Conservation (phyloP, 2,329 filamentous ascomycete genomes). For the Pseudopithomyces maydicus region DNA sequence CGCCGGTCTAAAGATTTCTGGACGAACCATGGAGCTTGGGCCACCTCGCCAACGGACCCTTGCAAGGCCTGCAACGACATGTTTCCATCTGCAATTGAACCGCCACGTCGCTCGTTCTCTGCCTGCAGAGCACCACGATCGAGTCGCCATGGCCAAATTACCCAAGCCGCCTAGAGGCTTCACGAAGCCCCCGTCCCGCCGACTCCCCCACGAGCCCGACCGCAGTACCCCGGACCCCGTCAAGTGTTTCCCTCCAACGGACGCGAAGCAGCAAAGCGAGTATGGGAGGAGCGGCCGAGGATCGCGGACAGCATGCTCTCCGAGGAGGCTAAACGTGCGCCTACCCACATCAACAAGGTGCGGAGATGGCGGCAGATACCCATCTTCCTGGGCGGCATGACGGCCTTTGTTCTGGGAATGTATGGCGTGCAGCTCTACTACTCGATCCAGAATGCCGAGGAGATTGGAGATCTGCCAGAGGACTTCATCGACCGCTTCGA, state of each 20-base stretch:
- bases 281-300: slow-evolving; percentile 32
- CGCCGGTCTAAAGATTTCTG: slow-evolving; percentile 25
- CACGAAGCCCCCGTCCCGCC: slow-evolving; percentile 19
- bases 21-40: slow-evolving; percentile 10
- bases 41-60: not conserved
- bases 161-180: slow-evolving; percentile 33
- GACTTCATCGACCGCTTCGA: slow-evolving; percentile 55
- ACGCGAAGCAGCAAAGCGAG: slow-evolving; percentile 13
- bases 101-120: slow-evolving; percentile 13
- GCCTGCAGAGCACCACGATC: slow-evolving; percentile 1
- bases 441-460: slow-evolving; percentile 34
- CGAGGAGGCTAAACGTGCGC: slow-evolving; percentile 32
- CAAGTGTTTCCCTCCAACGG: not conserved
- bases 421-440: slow-evolving; percentile 46
- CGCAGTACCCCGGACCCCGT: slow-evolving; percentile 10
- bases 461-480: slow-evolving; percentile 33
- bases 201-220: slow-evolving; percentile 20
- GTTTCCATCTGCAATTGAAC: slow-evolving; percentile 20
- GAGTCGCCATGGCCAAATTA: slow-evolving; percentile 36
- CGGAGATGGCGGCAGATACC: slow-evolving; percentile 38
- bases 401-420: slow-evolving; percentile 47
- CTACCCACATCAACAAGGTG: slow-evolving; percentile 32
- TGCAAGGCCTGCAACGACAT: slow-evolving; percentile 18
- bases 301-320: slow-evolving; percentile 30
- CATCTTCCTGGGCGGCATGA: slow-evolving; percentile 36